phyloP scores from a whole-genome alignment of 805 yeast genomes.

The Limtongia smithiae region DNA sequence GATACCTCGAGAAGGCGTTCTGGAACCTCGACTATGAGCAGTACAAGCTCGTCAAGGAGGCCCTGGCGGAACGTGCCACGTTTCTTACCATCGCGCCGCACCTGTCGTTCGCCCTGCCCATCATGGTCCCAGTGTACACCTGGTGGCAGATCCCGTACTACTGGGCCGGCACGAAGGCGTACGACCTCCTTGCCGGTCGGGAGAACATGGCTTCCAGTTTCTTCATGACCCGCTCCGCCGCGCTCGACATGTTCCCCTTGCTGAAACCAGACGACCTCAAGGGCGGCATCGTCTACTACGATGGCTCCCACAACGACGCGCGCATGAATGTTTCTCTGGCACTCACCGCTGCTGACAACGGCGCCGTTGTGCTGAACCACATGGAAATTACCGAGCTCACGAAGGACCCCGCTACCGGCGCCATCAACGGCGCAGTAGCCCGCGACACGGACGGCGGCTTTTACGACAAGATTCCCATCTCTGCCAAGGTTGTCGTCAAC shows the following conservation, averaged over 20 bases:
- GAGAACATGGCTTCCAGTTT: conserved; percentile 80
- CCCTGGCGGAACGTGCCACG: conserved; percentile 79
- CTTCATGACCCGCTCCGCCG: conserved; percentile 60
- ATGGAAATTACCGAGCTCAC: conserved; percentile 72
- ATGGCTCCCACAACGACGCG: conserved; percentile 90
- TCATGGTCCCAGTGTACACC: conserved; percentile 91
- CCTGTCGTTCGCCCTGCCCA: conserved; percentile 78
- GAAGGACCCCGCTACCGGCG: conserved; percentile 55
- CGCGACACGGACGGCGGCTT: conserved; percentile 46
- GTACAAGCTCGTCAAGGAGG: conserved; percentile 82
- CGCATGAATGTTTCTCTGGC: conserved; percentile 86
- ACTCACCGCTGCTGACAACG: conserved; percentile 75
- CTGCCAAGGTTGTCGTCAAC: conserved; percentile 58
- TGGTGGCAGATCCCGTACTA: conserved; percentile 96
- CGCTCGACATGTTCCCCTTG: conserved; percentile 79
- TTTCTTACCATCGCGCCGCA: conserved; percentile 91
- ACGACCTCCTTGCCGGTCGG: conserved; percentile 84
- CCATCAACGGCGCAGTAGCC: conserved; percentile 73
- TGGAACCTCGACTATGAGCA: conserved; percentile 88
- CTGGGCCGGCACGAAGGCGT: conserved; percentile 84
- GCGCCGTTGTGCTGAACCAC: conserved; percentile 88
- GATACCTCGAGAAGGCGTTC: conserved; percentile 91
- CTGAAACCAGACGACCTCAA: conserved; percentile 72
- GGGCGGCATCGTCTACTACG: conserved; percentile 91
- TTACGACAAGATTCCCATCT: conserved; percentile 12